phyloP scores from a whole-genome alignment of 441 rosid genomes.

The Corymbia calophylla region DNA sequence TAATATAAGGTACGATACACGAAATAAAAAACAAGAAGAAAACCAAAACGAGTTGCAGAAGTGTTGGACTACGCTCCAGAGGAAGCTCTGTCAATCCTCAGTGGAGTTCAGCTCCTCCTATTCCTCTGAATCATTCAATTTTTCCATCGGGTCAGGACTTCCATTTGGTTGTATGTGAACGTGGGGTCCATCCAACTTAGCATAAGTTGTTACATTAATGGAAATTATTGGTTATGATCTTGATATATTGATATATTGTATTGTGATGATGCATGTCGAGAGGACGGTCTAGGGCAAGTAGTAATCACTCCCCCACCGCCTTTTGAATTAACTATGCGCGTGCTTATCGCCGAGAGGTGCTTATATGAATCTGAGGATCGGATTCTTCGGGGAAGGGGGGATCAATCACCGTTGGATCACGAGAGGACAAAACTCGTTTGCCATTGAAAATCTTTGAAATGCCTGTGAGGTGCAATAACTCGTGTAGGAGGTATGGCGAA shows the following conservation, averaged over 20 bases:
- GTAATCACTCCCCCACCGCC: neutral
- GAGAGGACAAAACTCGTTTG: neutral
- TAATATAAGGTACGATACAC: neutral
- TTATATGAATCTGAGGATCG: neutral
- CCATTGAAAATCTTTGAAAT: neutral
- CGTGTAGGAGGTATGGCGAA: neutral
- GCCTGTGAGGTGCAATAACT: neutral
- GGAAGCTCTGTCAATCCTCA: constrained; percentile 22
- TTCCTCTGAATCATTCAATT: constrained; percentile 32
- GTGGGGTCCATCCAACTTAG: neutral
- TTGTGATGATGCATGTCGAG: neutral
- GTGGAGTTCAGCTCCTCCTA: constrained; percentile 29
- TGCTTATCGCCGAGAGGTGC: neutral
- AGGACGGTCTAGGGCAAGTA: neutral
- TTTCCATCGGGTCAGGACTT: constrained; percentile 21
- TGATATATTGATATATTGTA: neutral
- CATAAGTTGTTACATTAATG: neutral
- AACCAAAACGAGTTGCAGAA: neutral
- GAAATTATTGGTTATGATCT: neutral
- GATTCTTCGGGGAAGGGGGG: neutral
- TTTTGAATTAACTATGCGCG: neutral
- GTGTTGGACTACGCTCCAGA: constrained; percentile 4
- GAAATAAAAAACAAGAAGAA: neutral
- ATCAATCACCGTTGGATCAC: neutral
- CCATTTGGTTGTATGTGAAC: constrained; percentile 16